phyloP scores from a whole-genome alignment of 176 grass and related monocot genomes.

The Rhipidocladum racemiflorum region DNA sequence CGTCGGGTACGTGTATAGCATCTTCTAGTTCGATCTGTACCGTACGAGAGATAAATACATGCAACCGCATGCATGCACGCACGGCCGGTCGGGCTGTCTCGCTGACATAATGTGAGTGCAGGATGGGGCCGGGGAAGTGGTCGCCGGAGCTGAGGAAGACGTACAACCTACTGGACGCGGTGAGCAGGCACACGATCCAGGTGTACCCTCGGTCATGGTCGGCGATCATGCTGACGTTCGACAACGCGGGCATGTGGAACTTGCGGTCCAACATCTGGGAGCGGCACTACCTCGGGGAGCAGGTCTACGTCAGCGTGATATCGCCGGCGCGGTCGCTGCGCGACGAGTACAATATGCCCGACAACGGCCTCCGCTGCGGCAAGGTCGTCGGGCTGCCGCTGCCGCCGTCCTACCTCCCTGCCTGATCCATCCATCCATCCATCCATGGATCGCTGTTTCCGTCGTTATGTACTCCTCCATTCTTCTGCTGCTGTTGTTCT shows the following conservation, averaged over 20 bases:
- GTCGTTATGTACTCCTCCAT: background rate
- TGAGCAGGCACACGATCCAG: constrained; percentile 72
- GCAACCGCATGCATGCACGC: background rate
- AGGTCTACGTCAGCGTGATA: constrained; percentile 56
- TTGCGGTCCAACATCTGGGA: constrained; percentile 60
- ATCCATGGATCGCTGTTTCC: background rate
- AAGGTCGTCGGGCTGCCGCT: constrained; percentile 48
- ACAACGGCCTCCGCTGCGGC: constrained; percentile 48
- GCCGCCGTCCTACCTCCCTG: constrained; percentile 44
- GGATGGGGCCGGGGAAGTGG: constrained; percentile 68
- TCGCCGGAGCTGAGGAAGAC: constrained; percentile 35
- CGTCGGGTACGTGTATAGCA: constrained; percentile 47
- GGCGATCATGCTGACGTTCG: constrained; percentile 62
- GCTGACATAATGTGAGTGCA: background rate
- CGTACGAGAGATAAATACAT: too few species aligned
- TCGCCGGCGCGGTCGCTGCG: constrained; percentile 54
- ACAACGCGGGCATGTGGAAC: constrained; percentile 79
- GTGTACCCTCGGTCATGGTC: constrained; percentile 63
- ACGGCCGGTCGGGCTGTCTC: background rate
- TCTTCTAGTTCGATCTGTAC: too few species aligned
- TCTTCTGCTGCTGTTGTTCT: constrained; percentile 3
- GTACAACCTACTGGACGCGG: constrained; percentile 63
- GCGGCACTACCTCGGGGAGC: constrained; percentile 58
- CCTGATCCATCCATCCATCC: background rate
- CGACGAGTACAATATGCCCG: constrained; percentile 70